phyloP scores from a whole-genome alignment of 2,329 filamentous ascomycete species.

The Aureobasidium pullulans region DNA sequence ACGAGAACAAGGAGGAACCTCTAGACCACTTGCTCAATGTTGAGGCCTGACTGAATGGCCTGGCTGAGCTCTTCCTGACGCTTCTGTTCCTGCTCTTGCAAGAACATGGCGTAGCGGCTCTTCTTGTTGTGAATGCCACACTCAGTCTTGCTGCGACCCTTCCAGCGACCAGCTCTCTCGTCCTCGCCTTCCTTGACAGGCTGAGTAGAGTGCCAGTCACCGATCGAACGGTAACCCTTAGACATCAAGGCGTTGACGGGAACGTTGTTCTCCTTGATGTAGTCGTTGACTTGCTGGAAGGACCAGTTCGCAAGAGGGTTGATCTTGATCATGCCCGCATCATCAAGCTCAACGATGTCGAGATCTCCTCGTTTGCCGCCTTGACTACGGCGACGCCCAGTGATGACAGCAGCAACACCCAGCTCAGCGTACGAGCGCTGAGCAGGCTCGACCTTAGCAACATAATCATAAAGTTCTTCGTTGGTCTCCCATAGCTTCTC shows the following conservation, averaged over 20 bases:
- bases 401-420: slow-evolving; percentile 82
- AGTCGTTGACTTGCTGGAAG: slow-evolving; percentile 81
- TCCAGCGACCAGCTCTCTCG: slow-evolving; percentile 93
- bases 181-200: slow-evolving; percentile 88
- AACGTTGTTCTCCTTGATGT: slow-evolving; percentile 78
- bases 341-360: slow-evolving; percentile 87
- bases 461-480: slow-evolving; percentile 88
- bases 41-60: slow-evolving; percentile 27
- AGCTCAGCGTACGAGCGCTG: slow-evolving; percentile 85
- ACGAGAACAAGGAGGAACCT: not conserved
- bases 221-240: slow-evolving; percentile 93
- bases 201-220: slow-evolving; percentile 94
- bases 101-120: slow-evolving; percentile 81
- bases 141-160: slow-evolving; percentile 91
- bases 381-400: slow-evolving; percentile 84
- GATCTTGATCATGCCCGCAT: slow-evolving; percentile 89
- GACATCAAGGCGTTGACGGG: slow-evolving; percentile 92
- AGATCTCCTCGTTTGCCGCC: slow-evolving; percentile 86
- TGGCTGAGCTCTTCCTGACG: slow-evolving; percentile 47
- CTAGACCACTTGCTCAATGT: slow-evolving; percentile 24
- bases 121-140: slow-evolving; percentile 99
- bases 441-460: slow-evolving; percentile 95
- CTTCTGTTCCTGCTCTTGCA: slow-evolving; percentile 66
- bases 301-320: slow-evolving; percentile 94
- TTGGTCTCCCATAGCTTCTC: slow-evolving; percentile 76